These are phyloP conservation scores for Raphanus raphanistrum DNA, from an alignment of 345 rosid species.

Conservation along the genomic window DNA sequence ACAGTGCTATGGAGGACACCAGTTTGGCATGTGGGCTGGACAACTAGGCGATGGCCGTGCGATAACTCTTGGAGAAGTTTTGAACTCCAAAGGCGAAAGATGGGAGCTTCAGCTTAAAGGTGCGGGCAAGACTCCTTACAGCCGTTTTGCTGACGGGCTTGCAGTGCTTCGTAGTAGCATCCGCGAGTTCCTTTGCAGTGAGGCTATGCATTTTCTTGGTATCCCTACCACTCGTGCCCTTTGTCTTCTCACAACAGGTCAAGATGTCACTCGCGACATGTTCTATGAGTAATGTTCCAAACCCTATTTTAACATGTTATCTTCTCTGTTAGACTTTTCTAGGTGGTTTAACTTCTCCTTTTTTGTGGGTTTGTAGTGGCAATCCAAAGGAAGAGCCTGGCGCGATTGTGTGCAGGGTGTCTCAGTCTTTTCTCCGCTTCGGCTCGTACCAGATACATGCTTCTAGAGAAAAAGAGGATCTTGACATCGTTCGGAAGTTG, in stretches of 20 bases:
- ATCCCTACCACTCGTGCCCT: slow-evolving; percentile 97
- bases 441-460: slow-evolving; percentile 95
- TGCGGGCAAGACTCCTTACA: slow-evolving; percentile 94
- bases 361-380: slow-evolving; percentile 57
- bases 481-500: slow-evolving; percentile 66
- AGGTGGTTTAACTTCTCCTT: neutral
- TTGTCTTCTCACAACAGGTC: slow-evolving; percentile 90
- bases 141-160: slow-evolving; percentile 98
- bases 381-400: slow-evolving; percentile 97
- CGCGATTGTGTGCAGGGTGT: slow-evolving; percentile 91
- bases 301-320: neutral
- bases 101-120: slow-evolving; percentile 99
- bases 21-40: slow-evolving; percentile 98
- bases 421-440: slow-evolving; percentile 83
- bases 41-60: slow-evolving; percentile 99
- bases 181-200: slow-evolving; percentile 94
- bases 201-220: slow-evolving; percentile 88
- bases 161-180: slow-evolving; percentile 97
- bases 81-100: slow-evolving; percentile 79
- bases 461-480: slow-evolving; percentile 89
- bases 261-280: slow-evolving; percentile 92
- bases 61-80: slow-evolving; percentile 83
- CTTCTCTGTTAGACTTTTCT: neutral
- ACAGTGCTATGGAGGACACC: slow-evolving; percentile 97
- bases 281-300: slow-evolving; percentile 86